phyloP scores from a whole-genome alignment of 1,284 basidiomycete genomes.

The Irpex sp. region DNA sequence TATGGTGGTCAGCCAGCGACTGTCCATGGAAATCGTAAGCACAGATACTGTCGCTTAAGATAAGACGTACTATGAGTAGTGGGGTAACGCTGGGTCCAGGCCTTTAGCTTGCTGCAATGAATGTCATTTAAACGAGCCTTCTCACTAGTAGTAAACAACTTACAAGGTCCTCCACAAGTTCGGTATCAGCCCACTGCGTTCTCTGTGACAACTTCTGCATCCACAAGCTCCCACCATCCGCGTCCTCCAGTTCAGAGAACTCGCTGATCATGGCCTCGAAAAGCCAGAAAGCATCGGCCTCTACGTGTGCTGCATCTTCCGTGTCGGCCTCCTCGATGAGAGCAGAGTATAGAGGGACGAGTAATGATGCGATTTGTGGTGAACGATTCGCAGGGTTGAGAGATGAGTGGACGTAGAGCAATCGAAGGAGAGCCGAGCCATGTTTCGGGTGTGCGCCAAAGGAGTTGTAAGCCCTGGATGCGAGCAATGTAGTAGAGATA shows the following conservation, averaged over 20 bases:
- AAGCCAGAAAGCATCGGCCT: constrained; percentile 80
- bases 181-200: constrained; percentile 61
- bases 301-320: constrained; percentile 60
- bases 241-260: constrained; percentile 67
- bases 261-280: constrained; percentile 73
- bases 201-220: constrained; percentile 60
- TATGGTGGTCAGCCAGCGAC: constrained; percentile 74
- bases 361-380: constrained; percentile 61
- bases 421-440: constrained; percentile 60
- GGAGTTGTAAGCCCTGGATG: constrained; percentile 42
- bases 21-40: constrained; percentile 23
- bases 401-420: constrained; percentile 69
- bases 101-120: constrained; percentile 49
- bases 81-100: constrained; percentile 67
- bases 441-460: constrained; percentile 55
- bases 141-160: constrained; percentile 20
- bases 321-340: constrained; percentile 59
- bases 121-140: background rate
- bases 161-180: constrained; percentile 61
- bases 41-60: background rate
- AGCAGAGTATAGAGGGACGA: constrained; percentile 66
- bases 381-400: constrained; percentile 71
- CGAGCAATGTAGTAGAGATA: constrained; percentile 45
- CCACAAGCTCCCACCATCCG: constrained; percentile 58
- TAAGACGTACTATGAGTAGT: constrained; percentile 74